A percentile compares a stretch with the other conserved stretches of the same genome.
phyloP scores from a whole-genome alignment of 1,139 yeast species.

The Yamadazyma buinensis region DNA sequence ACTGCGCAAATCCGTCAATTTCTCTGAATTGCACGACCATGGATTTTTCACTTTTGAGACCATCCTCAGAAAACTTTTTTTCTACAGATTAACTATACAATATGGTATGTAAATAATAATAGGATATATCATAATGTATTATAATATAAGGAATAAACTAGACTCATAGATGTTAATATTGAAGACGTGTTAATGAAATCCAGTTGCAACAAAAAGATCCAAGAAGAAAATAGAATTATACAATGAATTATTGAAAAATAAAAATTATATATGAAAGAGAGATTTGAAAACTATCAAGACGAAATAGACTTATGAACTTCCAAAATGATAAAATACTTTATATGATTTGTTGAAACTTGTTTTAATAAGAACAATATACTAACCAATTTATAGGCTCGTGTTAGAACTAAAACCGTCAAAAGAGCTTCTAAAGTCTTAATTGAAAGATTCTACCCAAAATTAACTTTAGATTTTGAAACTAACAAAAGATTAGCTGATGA shows the following conservation, averaged over 20 bases:
- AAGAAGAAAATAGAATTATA: not conserved
- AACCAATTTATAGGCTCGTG: constrained; percentile 68
- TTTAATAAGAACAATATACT: no score
- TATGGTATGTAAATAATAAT: constrained; percentile 3
- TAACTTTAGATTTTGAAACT: constrained; percentile 99
- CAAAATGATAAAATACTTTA: no score
- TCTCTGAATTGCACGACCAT: not conserved
- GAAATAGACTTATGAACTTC: no score
- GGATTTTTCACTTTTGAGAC: constrained; percentile 1
- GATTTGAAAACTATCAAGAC: not conserved
- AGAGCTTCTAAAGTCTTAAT: constrained; percentile 99
- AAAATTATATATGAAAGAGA: no score
- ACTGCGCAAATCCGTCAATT: not conserved
- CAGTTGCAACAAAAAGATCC: not conserved
- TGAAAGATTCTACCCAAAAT: constrained; percentile 99
- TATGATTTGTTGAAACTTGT: no score
- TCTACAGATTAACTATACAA: not conserved
- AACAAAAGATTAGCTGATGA: constrained; percentile 99
- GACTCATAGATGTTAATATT: no score
- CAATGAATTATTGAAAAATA: no score
- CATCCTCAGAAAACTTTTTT: constrained; percentile 3
- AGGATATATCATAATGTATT: not conserved
- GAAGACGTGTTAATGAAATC: not conserved
- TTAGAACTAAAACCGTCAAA: constrained; percentile 99
- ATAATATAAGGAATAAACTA: no score